These are phyloP conservation scores for Nakazawaea populi DNA, from an alignment of 805 yeast genomes.

Conservation along the genomic window DNA sequence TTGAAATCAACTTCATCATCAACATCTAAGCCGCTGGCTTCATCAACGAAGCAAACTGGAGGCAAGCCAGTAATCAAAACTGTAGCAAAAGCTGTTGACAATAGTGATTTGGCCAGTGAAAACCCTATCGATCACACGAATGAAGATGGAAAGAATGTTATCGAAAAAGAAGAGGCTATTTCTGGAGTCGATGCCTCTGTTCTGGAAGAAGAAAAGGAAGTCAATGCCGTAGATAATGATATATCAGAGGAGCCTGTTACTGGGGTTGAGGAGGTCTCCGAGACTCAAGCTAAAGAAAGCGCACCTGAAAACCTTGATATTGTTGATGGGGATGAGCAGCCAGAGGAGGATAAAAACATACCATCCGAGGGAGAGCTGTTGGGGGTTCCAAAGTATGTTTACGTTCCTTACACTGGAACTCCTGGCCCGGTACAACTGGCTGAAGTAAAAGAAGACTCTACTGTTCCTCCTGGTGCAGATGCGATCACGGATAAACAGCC, in stretches of 20 bases:
- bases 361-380: neutral
- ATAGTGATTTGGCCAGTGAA: neutral
- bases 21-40: neutral
- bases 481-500: constrained; percentile 30
- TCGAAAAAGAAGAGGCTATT: neutral
- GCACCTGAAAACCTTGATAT: neutral
- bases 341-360: neutral
- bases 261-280: too few relatives aligned
- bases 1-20: neutral
- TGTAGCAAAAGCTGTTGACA: constrained; percentile 6
- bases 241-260: too few relatives aligned
- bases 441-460: constrained; percentile 9
- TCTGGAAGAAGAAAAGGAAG: neutral
- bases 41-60: constrained; percentile 10
- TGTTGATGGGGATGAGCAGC: constrained; percentile 6
- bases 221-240: neutral
- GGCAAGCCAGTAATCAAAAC: constrained; percentile 10
- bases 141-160: neutral
- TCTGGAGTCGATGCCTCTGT: neutral
- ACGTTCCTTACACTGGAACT: neutral
- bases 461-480: constrained; percentile 1
- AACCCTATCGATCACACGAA: neutral
- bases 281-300: neutral
- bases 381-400: neutral
- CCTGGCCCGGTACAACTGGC: neutral